These are phyloP conservation scores for Phytophthora pini DNA, from an alignment of 352 stramenopile species.

Conservation along the genomic window DNA sequence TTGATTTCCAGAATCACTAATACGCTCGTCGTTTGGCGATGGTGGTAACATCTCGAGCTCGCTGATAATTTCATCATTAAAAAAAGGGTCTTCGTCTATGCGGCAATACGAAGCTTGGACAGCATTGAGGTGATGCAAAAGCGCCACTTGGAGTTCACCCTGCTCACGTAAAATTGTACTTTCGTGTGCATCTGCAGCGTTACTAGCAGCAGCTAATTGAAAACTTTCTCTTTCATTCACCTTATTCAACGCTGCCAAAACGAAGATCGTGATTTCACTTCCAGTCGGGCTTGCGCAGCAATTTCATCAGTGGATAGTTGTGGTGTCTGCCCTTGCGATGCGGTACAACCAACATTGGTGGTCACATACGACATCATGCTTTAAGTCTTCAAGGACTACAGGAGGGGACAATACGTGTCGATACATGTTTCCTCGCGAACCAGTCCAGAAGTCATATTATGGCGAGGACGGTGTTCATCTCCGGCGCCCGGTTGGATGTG, in stretches of 20 bases:
- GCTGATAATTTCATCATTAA: not conserved
- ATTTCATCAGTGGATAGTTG: not conserved
- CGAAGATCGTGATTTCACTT: too few species aligned
- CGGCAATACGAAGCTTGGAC: not conserved
- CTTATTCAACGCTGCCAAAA: too few species aligned
- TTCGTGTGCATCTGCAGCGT: too few species aligned
- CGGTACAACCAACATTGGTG: constrained; percentile 9
- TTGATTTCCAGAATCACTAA: not conserved
- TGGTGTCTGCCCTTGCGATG: constrained; percentile 1
- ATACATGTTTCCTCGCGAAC: not conserved
- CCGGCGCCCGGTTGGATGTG: not conserved
- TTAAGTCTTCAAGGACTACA: not conserved
- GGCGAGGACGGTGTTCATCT: not conserved
- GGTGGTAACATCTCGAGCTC: not conserved
- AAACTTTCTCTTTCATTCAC: not conserved
- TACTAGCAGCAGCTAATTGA: not conserved
- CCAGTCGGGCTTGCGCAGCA: too few species aligned
- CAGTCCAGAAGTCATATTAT: too few species aligned
- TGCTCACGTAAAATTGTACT: too few species aligned
- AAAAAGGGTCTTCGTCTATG: not conserved
- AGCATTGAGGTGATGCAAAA: too few species aligned
- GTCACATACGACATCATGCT: not conserved
- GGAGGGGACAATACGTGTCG: not conserved
- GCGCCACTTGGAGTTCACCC: too few species aligned
- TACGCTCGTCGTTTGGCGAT: not conserved